Evolutionary conservation across 1,284 basidiomycete species (phyloP).

Genomic region (Neolentinus lepideus): DNA sequence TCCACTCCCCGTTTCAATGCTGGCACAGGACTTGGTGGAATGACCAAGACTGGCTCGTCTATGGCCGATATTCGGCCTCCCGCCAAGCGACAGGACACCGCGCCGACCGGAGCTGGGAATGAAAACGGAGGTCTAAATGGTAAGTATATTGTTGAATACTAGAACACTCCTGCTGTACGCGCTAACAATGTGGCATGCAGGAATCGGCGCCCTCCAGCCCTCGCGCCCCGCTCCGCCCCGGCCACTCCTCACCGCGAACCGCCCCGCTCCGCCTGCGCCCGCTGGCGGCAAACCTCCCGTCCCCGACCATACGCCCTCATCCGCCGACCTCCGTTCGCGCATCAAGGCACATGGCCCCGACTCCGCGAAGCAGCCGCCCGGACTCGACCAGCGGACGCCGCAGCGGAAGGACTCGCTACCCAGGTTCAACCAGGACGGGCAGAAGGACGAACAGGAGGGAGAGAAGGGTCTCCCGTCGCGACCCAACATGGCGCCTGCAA

Average conservation of each 20-base stretch:
- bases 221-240: constrained; percentile 51
- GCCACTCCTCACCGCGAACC: constrained; percentile 40
- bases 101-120: constrained; percentile 35
- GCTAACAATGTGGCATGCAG: constrained; percentile 9
- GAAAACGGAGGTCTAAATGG: constrained; percentile 14
- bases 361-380: constrained; percentile 25
- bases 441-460: constrained; percentile 5
- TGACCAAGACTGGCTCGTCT: constrained; percentile 36
- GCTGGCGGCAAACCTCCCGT: constrained; percentile 27
- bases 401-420: constrained; percentile 24
- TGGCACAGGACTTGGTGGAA: constrained; percentile 71
- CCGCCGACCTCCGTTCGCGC: constrained; percentile 55
- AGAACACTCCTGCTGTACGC: neutral
- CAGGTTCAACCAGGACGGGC: constrained; percentile 5
- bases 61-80: constrained; percentile 30
- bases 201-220: constrained; percentile 25
- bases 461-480: constrained; percentile 19
- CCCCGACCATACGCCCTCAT: constrained; percentile 50
- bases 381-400: constrained; percentile 22
- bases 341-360: constrained; percentile 49
- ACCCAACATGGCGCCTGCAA: constrained; percentile 38
- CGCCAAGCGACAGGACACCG: constrained; percentile 51
- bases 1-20: constrained; percentile 59
- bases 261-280: constrained; percentile 41
- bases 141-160: constrained; percentile 3